Evolutionary conservation across 169 alveolate genomes (phyloP).

Genomic region (Cardiosporidium cionae): DNA sequence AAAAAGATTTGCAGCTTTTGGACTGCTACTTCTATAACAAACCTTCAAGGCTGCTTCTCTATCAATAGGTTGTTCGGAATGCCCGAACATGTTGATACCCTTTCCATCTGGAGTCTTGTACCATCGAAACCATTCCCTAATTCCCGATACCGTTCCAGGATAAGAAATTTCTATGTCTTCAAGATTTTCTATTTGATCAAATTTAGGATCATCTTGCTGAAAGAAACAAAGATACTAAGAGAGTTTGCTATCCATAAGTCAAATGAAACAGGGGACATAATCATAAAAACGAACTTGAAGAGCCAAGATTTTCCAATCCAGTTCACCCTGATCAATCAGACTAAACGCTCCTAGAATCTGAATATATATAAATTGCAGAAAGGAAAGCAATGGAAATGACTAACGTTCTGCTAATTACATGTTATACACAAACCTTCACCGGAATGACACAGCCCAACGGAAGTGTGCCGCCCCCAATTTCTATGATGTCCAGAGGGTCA

Average conservation of each 20-base stretch:
- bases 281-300: too few species aligned
- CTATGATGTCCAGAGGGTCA: conserved; percentile 86
- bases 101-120: conserved; percentile 36
- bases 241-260: not conserved
- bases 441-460: conserved; percentile 46
- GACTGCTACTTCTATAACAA: too few species aligned
- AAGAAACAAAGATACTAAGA: not conserved
- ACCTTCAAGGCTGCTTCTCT: conserved; percentile 5
- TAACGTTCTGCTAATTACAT: too few species aligned
- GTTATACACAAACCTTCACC: conserved; percentile 62
- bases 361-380: too few species aligned
- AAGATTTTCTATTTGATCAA: conserved; percentile 12
- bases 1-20: too few species aligned
- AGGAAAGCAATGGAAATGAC: too few species aligned
- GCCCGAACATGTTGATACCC: conserved; percentile 36
- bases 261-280: not conserved
- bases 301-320: conserved; percentile 82
- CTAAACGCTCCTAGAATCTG: conserved; percentile 78
- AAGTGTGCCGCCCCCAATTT: conserved; percentile 55
- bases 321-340: conserved; percentile 78
- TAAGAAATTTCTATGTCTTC: conserved; percentile 25
- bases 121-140: conserved; percentile 50
- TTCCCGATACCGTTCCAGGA: conserved; percentile 31
- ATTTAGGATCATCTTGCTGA: not conserved
- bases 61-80: conserved; percentile 32